Conservation (phyloP, 345 rosid genomes). For the Gossypium ekmanianum region DNA sequence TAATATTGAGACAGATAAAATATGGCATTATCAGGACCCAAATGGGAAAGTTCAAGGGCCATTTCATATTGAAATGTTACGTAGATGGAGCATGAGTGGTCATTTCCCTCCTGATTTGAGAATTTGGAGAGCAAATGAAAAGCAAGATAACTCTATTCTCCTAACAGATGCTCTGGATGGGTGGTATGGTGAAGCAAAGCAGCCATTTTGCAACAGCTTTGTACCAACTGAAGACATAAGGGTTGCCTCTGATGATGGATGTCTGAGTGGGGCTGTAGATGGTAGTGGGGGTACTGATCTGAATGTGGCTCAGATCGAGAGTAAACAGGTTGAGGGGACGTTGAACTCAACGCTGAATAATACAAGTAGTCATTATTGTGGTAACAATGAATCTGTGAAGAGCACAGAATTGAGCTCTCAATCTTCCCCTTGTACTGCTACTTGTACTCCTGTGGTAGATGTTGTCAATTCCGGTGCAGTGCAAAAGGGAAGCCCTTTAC, state of each 20-base stretch:
- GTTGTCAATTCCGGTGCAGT: slow-evolving; percentile 30
- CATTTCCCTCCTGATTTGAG: slow-evolving; percentile 63
- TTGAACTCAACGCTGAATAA: slow-evolving; percentile 29
- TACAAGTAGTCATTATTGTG: slow-evolving; percentile 22
- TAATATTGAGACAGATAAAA: slow-evolving; percentile 44
- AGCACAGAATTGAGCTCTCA: slow-evolving; percentile 35
- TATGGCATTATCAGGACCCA: slow-evolving; percentile 91
- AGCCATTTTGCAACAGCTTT: slow-evolving; percentile 13
- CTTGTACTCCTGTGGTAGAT: slow-evolving; percentile 19
- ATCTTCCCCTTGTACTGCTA: slow-evolving; percentile 32
- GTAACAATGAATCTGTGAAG: slow-evolving; percentile 26
- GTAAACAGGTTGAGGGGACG: slow-evolving; percentile 27
- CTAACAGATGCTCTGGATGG: slow-evolving; percentile 71
- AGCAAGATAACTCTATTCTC: slow-evolving; percentile 60
- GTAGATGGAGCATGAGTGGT: slow-evolving; percentile 64
- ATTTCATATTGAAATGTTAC: slow-evolving; percentile 60
- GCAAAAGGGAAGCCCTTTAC: slow-evolving; percentile 24
- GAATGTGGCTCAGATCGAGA: slow-evolving; percentile 15
- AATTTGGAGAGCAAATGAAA: slow-evolving; percentile 69
- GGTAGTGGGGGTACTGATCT: slow-evolving; percentile 17
- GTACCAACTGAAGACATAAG: slow-evolving; percentile 21
- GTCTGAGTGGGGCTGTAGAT: slow-evolving; percentile 25
- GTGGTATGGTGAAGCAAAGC: slow-evolving; percentile 27
- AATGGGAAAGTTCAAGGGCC: slow-evolving; percentile 81
- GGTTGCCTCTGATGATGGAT: slow-evolving; percentile 20